These are phyloP conservation scores for Tolypocladium endophyticum DNA, from an alignment of 2,329 filamentous ascomycete species.

Conservation along the genomic window DNA sequence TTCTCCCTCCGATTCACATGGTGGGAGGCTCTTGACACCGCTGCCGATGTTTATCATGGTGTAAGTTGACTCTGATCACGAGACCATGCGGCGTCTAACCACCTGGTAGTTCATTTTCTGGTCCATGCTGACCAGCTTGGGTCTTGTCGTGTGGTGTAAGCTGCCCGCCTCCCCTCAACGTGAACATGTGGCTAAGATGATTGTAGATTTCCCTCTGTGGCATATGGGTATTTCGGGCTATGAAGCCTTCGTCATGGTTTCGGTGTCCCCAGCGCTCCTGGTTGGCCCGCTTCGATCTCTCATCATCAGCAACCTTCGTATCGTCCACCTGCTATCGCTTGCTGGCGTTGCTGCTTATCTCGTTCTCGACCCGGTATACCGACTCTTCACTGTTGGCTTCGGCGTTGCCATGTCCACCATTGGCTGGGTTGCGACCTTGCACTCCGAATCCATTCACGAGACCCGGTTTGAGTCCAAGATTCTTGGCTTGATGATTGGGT, in stretches of 20 bases:
- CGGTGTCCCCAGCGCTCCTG: slow-evolving; percentile 71
- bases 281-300: slow-evolving; percentile 58
- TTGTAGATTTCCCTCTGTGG: slow-evolving; percentile 84
- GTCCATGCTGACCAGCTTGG: slow-evolving; percentile 85
- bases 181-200: slow-evolving; percentile 7
- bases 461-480: slow-evolving; percentile 72
- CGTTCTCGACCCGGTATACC: slow-evolving; percentile 58
- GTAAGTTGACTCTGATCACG: slow-evolving; percentile 35
- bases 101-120: slow-evolving; percentile 73
- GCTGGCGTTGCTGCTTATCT: slow-evolving; percentile 71
- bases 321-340: slow-evolving; percentile 68
- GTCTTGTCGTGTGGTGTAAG: slow-evolving; percentile 87
- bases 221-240: slow-evolving; percentile 98
- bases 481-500: slow-evolving; percentile 67
- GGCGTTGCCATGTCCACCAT: slow-evolving; percentile 72
- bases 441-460: slow-evolving; percentile 64
- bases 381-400: slow-evolving; percentile 73
- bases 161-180: slow-evolving; percentile 9
- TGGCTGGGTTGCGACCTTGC: slow-evolving; percentile 75
- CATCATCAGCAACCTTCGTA: slow-evolving; percentile 56
- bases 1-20: slow-evolving; percentile 65
- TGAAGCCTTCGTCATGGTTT: slow-evolving; percentile 79
- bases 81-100: slow-evolving; percentile 7
- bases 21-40: slow-evolving; percentile 65
- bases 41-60: slow-evolving; percentile 84